phyloP scores from a whole-genome alignment of 306 rosid species.

The Fragaria iinumae region DNA sequence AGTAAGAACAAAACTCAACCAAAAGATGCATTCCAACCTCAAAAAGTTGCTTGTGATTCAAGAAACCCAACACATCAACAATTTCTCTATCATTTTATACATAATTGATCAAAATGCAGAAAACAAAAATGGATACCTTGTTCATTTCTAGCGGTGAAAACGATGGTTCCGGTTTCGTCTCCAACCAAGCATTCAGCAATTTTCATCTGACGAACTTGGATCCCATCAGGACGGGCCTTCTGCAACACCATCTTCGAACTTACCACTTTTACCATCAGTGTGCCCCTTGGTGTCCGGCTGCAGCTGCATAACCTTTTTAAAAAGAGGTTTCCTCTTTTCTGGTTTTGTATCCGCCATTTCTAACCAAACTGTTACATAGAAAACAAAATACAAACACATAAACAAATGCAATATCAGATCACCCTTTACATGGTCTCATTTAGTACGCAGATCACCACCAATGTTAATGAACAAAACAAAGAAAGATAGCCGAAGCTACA shows the following conservation, averaged over 20 bases:
- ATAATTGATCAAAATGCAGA: background rate
- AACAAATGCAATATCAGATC: background rate
- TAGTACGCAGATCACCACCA: background rate
- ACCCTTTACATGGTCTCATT: background rate
- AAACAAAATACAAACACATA: background rate
- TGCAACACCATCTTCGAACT: slow-evolving; percentile 19
- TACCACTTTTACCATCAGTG: slow-evolving; percentile 17
- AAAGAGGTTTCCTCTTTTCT: slow-evolving; percentile 20
- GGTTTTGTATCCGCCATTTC: slow-evolving; percentile 16
- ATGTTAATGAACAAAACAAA: background rate
- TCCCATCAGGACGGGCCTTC: slow-evolving; percentile 22
- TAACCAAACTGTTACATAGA: background rate
- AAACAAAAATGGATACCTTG: slow-evolving; percentile 4
- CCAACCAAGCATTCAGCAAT: slow-evolving; percentile 23
- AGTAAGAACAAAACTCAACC: background rate
- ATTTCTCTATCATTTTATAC: background rate
- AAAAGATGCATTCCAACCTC: background rate
- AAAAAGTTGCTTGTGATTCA: background rate
- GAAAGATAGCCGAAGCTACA: background rate
- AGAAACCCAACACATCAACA: background rate
- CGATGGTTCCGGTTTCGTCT: slow-evolving; percentile 18
- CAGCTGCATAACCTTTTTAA: slow-evolving; percentile 25
- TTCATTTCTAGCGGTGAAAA: slow-evolving; percentile 22
- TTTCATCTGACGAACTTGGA: slow-evolving; percentile 20
- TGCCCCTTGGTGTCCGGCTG: slow-evolving; percentile 22